These are phyloP conservation scores for Lactifluus subvellereus DNA, from an alignment of 768 basidiomycete species.

Conservation along the genomic window DNA sequence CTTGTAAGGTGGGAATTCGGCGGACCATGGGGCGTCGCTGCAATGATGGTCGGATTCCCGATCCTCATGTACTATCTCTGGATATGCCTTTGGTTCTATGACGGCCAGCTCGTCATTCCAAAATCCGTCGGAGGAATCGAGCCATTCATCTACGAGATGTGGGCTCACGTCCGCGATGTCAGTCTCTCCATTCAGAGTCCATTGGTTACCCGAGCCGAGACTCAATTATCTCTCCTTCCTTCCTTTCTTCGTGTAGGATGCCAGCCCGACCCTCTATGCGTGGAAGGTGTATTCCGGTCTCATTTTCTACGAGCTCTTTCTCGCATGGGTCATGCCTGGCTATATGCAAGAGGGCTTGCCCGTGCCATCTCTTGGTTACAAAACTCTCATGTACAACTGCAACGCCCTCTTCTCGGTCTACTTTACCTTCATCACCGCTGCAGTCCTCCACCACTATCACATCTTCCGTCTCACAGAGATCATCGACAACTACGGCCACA, in stretches of 20 bases:
- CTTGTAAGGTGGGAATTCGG: constrained; percentile 86
- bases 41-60: constrained; percentile 94
- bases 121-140: constrained; percentile 59
- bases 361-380: constrained; percentile 89
- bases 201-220: neutral
- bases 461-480: constrained; percentile 91
- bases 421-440: constrained; percentile 70
- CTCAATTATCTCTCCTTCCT: neutral
- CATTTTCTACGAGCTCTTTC: constrained; percentile 81
- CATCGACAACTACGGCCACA: constrained; percentile 91
- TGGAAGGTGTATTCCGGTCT: constrained; percentile 88
- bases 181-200: too few relatives aligned
- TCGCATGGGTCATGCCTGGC: constrained; percentile 89
- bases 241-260: constrained; percentile 54
- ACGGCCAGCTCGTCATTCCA: constrained; percentile 74
- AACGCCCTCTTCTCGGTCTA: constrained; percentile 87
- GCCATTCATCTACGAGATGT: constrained; percentile 80
- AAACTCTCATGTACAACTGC: constrained; percentile 93
- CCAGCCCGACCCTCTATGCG: constrained; percentile 82
- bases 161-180: constrained; percentile 77
- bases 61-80: constrained; percentile 97
- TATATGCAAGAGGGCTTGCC: constrained; percentile 93
- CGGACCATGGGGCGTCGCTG: constrained; percentile 83
- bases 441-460: constrained; percentile 65
- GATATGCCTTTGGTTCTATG: constrained; percentile 96